phyloP scores from a whole-genome alignment of 2,329 filamentous ascomycete genomes.

The Neopestalotiopsis sp. region DNA sequence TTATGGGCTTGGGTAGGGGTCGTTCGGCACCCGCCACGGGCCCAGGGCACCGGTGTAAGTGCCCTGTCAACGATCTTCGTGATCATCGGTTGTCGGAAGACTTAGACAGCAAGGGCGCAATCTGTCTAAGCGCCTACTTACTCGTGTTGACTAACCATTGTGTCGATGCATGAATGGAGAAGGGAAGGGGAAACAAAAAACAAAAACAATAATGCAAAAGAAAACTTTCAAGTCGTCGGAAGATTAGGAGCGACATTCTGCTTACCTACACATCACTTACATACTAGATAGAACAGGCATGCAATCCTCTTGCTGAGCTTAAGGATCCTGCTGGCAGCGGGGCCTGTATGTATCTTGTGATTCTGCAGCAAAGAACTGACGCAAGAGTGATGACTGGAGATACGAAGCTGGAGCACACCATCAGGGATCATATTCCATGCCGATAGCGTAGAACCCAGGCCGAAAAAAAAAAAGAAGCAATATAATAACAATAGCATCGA shows the following conservation, averaged over 20 bases:
- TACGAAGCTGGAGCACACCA: not conserved
- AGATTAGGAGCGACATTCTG: not conserved
- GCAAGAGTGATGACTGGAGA: conserved; percentile 9
- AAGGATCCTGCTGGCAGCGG: not conserved
- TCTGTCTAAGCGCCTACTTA: not conserved
- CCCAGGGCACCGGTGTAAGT: not conserved
- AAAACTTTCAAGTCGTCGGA: not conserved
- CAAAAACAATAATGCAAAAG: not conserved
- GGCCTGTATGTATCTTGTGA: not conserved
- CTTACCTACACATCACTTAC: not conserved
- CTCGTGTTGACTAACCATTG: not conserved
- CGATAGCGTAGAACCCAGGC: not conserved
- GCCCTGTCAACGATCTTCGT: conserved; percentile 3
- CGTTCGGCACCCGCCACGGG: conserved; percentile 30
- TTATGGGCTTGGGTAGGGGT: conserved; percentile 25
- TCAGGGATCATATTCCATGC: not conserved
- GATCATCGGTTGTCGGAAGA: conserved; percentile 1
- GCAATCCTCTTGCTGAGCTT: not conserved
- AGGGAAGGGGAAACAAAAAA: not conserved
- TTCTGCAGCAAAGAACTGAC: conserved; percentile 4
- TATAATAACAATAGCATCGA: not conserved
- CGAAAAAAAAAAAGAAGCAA: not conserved
- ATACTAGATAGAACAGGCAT: not conserved
- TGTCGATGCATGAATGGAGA: not conserved
- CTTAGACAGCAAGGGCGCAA: not conserved